These are phyloP conservation scores for Phytopythium montanum DNA, from an alignment of 352 stramenopile species.

Conservation along the genomic window DNA sequence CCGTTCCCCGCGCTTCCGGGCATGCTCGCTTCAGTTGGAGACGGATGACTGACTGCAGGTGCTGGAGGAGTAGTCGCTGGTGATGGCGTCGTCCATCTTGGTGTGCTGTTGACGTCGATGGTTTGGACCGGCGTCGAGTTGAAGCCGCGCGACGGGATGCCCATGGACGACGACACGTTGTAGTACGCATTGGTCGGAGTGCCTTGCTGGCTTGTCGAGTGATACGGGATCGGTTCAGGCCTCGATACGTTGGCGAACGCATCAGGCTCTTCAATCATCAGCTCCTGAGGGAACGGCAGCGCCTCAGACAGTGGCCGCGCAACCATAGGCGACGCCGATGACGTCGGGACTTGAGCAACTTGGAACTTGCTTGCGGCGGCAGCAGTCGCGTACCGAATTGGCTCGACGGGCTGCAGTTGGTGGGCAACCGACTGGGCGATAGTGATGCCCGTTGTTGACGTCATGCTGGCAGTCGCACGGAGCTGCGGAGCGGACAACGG, in stretches of 20 bases:
- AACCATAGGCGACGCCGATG: not conserved
- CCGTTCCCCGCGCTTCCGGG: not conserved
- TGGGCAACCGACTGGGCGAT: not conserved
- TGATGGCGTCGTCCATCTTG: not conserved
- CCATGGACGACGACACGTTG: not conserved
- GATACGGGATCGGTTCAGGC: not conserved
- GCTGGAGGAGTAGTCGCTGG: not conserved
- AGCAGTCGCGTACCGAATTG: not conserved
- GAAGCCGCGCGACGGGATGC: not conserved
- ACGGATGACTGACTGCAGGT: not conserved
- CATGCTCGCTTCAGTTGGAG: not conserved
- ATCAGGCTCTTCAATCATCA: constrained; percentile 4
- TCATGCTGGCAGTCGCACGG: not conserved
- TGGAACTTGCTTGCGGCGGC: not conserved
- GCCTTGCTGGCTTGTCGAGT: not conserved
- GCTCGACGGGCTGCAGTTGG: not conserved
- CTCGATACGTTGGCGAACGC: not conserved
- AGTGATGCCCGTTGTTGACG: not conserved
- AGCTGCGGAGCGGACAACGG: not conserved
- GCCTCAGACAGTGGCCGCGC: constrained; percentile 16
- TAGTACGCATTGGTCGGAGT: not conserved
- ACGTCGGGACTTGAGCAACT: not conserved
- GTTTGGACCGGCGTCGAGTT: constrained; percentile 1
- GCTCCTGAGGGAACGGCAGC: constrained; percentile 17
- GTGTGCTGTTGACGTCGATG: not conserved